Base-by-base conservation (phyloP, 164 flowering plant species). In the Berberis thunbergii region DNA sequence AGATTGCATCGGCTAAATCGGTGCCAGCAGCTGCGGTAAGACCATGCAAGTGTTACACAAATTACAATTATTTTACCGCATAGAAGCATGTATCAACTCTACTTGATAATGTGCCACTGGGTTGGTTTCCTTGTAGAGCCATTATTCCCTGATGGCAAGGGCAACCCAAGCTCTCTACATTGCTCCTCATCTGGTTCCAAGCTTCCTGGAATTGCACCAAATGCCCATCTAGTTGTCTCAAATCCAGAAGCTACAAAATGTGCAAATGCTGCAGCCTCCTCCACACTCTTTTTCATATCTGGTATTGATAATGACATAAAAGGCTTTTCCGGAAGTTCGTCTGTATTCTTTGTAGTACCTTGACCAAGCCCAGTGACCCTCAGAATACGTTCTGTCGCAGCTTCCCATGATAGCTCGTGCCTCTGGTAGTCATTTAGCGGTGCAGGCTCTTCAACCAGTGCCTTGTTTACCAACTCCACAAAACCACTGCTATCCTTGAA, bases 321-420 rank as follows among this genome's bases (percentile, higher is more conserved):
- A 1, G 63, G 67, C 66, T 64, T 75, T 7, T 78, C 70, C 39
- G 74, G 59, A 43, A 54, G 3, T 41, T 54, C 73, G 1, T 49
- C 50, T 7, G 67, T 52, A 60, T 59, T 67, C 41, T 41, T 74
- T 26, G 41, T 62, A 40, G 66, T 10, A 7, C 59, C 54, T 63
- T 68, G 65, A 57, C 85, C 82, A 60, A 89, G 79, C 59, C 77
- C 81, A 2, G 88, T 74, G 43, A 71, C 86, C 66, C 41, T 75
- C 3, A 93, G 57, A 70, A 89, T 90, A 59, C 97, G 72, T 64
- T 85, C 81, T 6, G 97, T 88, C 3, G 98, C 98, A 43, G 97
- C 84, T 59, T 93, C 97, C 98, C 98, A 93, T 38, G 96, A 88
- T 6, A 93, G 79, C 66, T 85, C 79, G 59, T 90, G 87, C 79